Conservation (phyloP, 2,329 filamentous ascomycete species). For the Thelonectria discophora region DNA sequence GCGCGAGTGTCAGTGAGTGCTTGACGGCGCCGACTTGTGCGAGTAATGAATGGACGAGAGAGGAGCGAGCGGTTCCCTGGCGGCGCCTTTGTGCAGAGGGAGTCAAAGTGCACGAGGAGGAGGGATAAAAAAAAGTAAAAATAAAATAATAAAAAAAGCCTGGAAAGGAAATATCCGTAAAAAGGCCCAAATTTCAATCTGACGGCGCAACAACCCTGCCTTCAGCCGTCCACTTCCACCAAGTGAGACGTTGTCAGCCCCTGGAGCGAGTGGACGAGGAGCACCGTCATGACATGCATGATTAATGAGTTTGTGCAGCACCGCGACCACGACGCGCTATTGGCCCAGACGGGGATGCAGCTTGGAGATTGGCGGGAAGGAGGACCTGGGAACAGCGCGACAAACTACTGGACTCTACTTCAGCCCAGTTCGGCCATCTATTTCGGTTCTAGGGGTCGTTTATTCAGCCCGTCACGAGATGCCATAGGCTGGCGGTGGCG, state of each 20-base stretch:
- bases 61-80: not conserved
- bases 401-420: constrained; percentile 27
- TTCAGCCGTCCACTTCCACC: too few relatives aligned
- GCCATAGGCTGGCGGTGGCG: constrained; percentile 27
- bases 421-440: constrained; percentile 6
- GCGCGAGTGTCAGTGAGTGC: too few relatives aligned
- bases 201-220: too few relatives aligned
- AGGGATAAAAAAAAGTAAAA: not conserved
- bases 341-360: constrained; percentile 30
- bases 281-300: constrained; percentile 40
- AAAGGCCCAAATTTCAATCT: constrained; percentile 15
- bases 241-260: constrained; percentile 36
- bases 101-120: not conserved
- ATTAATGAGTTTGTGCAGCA: constrained; percentile 33
- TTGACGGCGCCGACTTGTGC: constrained; percentile 16
- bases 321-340: constrained; percentile 27
- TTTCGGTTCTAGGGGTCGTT: constrained; percentile 8
- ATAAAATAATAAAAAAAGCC: too few relatives aligned
- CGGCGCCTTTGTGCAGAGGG: constrained; percentile 5
- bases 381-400: constrained; percentile 18
- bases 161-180: too few relatives aligned
- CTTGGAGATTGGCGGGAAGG: constrained; percentile 24
- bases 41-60: constrained; percentile 16
- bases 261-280: constrained; percentile 26
- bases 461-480: not conserved